Conservation (phyloP, 805 yeast species). For the Candida montana region DNA sequence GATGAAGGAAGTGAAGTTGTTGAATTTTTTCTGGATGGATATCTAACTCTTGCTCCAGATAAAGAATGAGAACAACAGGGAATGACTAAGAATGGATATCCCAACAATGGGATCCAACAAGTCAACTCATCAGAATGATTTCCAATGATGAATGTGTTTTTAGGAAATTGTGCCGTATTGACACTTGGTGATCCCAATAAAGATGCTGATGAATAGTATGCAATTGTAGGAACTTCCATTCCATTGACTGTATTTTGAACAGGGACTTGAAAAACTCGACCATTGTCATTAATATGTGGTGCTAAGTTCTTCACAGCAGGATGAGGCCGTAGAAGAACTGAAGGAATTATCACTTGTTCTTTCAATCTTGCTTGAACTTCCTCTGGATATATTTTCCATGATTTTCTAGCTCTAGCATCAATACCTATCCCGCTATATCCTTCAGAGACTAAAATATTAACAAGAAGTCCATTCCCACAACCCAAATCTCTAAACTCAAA, state of each 20-base stretch:
- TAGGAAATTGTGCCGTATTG: constrained; percentile 61
- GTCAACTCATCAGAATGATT: constrained; percentile 95
- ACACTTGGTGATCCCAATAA: constrained; percentile 48
- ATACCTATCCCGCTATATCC: constrained; percentile 82
- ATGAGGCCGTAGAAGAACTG: constrained; percentile 62
- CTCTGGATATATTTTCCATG: constrained; percentile 77
- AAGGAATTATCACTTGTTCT: constrained; percentile 83
- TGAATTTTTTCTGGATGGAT: constrained; percentile 37
- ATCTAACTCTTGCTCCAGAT: constrained; percentile 70
- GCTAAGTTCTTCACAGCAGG: constrained; percentile 50
- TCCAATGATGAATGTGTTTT: constrained; percentile 78
- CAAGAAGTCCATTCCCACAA: constrained; percentile 90
- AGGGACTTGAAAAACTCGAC: constrained; percentile 48
- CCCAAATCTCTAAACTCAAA: constrained; percentile 86
- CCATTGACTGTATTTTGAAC: constrained; percentile 17
- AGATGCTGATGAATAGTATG: constrained; percentile 39
- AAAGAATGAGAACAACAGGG: constrained; percentile 94
- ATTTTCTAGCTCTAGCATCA: constrained; percentile 84
- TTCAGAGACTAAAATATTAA: constrained; percentile 67
- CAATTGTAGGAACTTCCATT: constrained; percentile 38
- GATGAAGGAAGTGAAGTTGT: constrained; percentile 1
- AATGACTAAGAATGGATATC: constrained; percentile 82
- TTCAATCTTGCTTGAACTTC: constrained; percentile 50
- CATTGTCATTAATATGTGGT: constrained; percentile 56
- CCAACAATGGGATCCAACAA: constrained; percentile 88